Conservation (phyloP, 2,329 filamentous ascomycete genomes). For the Pseudogymnoascus sp. region DNA sequence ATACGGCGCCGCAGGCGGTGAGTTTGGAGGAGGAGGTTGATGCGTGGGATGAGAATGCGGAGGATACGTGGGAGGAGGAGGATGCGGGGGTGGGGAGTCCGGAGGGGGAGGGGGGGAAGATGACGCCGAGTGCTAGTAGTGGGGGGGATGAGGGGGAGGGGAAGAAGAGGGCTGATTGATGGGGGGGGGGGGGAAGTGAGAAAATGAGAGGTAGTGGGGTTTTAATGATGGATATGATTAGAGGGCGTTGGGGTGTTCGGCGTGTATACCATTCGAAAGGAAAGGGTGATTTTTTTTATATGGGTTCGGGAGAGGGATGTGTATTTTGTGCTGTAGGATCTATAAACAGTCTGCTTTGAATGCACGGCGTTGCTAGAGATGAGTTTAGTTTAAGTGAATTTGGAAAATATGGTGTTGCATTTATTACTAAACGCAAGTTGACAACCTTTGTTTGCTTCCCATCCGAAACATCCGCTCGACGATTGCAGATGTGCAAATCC, state of each 20-base stretch:
- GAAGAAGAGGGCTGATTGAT: slow-evolving; percentile 26
- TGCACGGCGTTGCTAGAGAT: neutral
- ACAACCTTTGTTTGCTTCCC: neutral
- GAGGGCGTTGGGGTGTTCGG: neutral
- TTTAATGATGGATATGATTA: neutral
- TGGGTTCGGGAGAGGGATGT: neutral
- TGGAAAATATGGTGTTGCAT: neutral
- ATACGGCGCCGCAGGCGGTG: slow-evolving; percentile 27
- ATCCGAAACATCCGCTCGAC: neutral
- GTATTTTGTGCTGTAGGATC: neutral
- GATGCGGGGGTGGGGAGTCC: slow-evolving; percentile 26
- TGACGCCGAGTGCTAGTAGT: slow-evolving; percentile 26
- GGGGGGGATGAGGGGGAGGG: slow-evolving; percentile 25
- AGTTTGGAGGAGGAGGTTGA: slow-evolving; percentile 76
- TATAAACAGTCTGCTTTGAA: neutral
- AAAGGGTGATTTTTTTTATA: neutral
- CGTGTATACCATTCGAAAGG: neutral
- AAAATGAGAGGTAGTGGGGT: no score
- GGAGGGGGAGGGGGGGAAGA: neutral
- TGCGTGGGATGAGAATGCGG: slow-evolving; percentile 85
- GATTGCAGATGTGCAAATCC: neutral
- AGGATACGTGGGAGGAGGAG: slow-evolving; percentile 53
- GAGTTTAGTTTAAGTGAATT: neutral
- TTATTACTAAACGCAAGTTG: neutral
- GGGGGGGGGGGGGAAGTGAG: no score